Evolutionary conservation across 768 basidiomycete species (phyloP).

Genomic region (Tremella yokohamensis): DNA sequence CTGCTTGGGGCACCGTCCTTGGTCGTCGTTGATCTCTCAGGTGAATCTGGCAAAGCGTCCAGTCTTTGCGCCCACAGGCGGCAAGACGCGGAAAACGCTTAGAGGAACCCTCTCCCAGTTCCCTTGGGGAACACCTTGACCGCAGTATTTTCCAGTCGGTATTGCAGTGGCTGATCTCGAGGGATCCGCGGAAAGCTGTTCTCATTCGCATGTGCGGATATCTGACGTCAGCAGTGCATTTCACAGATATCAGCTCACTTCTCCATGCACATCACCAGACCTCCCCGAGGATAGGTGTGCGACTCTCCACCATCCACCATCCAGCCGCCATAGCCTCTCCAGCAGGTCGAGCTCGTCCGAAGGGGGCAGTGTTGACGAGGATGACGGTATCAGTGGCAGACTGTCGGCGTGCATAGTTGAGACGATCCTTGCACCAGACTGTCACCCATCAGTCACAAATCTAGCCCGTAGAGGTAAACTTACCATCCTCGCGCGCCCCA

Average conservation of each 20-base stretch:
- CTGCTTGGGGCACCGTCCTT: too few species aligned
- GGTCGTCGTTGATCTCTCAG: too few species aligned
- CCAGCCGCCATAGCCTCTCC: constrained; percentile 29
- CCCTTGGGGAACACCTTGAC: constrained; percentile 49
- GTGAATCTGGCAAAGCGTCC: too few species aligned
- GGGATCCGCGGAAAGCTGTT: constrained; percentile 20
- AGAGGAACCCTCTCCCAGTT: constrained; percentile 46
- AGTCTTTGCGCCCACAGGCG: too few species aligned
- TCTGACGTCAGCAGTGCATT: neutral
- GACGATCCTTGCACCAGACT: constrained; percentile 9
- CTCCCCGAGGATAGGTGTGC: constrained; percentile 37
- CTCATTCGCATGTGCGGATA: constrained; percentile 4
- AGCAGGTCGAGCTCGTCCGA: constrained; percentile 28
- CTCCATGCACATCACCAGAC: constrained; percentile 47
- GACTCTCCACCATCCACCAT: constrained; percentile 44
- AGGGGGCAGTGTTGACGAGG: constrained; percentile 5
- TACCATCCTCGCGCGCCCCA: constrained; percentile 21
- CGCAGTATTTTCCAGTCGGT: constrained; percentile 37
- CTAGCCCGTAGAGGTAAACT: too few species aligned
- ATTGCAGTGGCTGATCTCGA: constrained; percentile 38
- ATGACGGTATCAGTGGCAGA: constrained; percentile 24
- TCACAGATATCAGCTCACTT: constrained; percentile 31
- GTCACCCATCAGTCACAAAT: too few species aligned
- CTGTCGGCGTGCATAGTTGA: constrained; percentile 43
- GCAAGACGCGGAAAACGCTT: neutral